A percentile compares a stretch with the other conserved stretches of the same genome.
These are phyloP conservation scores for Suillus luteus DNA, from an alignment of 768 basidiomycete genomes.

Conservation along the genomic window DNA sequence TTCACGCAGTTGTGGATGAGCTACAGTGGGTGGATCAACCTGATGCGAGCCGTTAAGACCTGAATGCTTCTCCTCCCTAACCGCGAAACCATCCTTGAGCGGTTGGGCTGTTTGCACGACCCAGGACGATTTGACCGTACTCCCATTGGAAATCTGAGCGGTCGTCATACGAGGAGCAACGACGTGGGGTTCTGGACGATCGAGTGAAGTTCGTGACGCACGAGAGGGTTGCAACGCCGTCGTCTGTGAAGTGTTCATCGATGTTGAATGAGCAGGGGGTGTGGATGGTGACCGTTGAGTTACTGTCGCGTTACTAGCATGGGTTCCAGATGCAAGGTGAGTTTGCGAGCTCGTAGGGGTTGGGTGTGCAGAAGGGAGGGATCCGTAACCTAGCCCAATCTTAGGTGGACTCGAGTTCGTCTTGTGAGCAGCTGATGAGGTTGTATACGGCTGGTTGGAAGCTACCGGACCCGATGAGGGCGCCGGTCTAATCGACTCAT, in stretches of 20 bases:
- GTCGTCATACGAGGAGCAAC: constrained; percentile 19
- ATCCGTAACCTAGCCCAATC: constrained; percentile 15
- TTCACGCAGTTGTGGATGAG: constrained; percentile 32
- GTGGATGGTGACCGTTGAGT: constrained; percentile 24
- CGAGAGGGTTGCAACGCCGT: constrained; percentile 32
- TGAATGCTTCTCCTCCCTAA: constrained; percentile 33
- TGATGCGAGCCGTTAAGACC: constrained; percentile 18
- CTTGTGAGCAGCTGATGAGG: constrained; percentile 24
- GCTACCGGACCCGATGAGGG: not conserved
- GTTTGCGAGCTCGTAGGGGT: constrained; percentile 25
- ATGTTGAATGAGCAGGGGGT: constrained; percentile 25
- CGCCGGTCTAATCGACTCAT: constrained; percentile 16
- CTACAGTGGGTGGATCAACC: constrained; percentile 22
- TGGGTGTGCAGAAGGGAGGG: constrained; percentile 23
- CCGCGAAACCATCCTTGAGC: constrained; percentile 21
- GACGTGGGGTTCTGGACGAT: constrained; percentile 10
- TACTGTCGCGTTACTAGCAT: constrained; percentile 16
- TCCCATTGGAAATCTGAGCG: constrained; percentile 17
- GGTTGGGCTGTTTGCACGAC: constrained; percentile 32
- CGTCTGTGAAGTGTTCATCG: constrained; percentile 22
- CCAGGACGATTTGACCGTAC: constrained; percentile 34
- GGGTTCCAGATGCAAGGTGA: constrained; percentile 13
- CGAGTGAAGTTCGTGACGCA: not conserved
- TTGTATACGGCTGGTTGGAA: constrained; percentile 20
- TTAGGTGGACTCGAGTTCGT: constrained; percentile 19